These are phyloP conservation scores for Calonectria henricotiae DNA, from an alignment of 2,329 filamentous ascomycete species.

Conservation along the genomic window DNA sequence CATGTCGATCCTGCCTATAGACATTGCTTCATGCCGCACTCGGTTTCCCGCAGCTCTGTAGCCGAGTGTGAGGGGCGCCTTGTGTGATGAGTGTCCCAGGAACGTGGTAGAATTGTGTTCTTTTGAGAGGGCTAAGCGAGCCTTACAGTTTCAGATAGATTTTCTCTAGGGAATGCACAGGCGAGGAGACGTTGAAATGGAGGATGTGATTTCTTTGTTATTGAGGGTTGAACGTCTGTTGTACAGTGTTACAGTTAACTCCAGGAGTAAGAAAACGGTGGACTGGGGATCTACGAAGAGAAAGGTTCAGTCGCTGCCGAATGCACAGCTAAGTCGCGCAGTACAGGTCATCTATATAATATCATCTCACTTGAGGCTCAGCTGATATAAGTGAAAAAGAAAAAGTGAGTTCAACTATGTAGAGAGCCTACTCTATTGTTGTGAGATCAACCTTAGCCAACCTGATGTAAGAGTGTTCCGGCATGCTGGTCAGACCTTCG, in stretches of 20 bases:
- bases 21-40: not conserved
- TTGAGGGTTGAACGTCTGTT: not conserved
- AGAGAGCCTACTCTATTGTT: not conserved
- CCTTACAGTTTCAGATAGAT: not conserved
- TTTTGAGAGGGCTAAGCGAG: constrained; percentile 3
- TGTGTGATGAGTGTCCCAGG: constrained; percentile 3
- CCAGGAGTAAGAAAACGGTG: constrained; percentile 2
- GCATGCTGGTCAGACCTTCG: constrained; percentile 14
- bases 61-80: not conserved
- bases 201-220: not conserved
- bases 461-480: constrained; percentile 14
- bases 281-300: not conserved
- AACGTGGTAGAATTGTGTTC: constrained; percentile 5
- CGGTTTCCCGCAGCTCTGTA: not conserved
- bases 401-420: constrained; percentile 10
- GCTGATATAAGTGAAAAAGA: constrained; percentile 4
- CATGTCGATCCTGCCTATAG: not conserved
- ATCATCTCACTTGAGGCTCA: constrained; percentile 7
- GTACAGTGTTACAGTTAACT: constrained; percentile 11
- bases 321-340: not conserved
- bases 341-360: not conserved
- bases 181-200: not conserved
- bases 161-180: constrained; percentile 3
- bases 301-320: constrained; percentile 6
- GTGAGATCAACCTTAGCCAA: constrained; percentile 11